Percentiles rank a stretch among this genome's conserved stretches.
Conservation (phyloP, 2,329 filamentous ascomycete genomes). For the Aureobasidium sp. region DNA sequence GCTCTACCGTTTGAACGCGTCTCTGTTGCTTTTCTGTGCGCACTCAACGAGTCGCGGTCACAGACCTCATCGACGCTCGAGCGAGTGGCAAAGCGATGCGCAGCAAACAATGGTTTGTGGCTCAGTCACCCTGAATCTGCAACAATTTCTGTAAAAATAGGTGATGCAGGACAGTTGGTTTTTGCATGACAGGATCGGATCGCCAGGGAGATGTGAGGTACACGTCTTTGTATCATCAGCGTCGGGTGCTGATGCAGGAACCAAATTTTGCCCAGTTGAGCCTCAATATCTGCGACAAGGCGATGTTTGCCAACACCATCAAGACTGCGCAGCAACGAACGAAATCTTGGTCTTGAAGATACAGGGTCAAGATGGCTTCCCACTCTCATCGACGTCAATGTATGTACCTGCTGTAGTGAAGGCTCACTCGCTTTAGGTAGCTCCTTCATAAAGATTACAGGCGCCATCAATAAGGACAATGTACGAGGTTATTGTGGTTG, state of each 20-base stretch:
- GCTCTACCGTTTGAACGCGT: background rate
- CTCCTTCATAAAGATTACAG: background rate
- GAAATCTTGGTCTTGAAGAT: background rate
- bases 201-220: background rate
- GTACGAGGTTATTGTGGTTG: background rate
- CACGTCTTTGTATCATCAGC: slow-evolving; percentile 6
- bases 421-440: background rate
- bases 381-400: background rate
- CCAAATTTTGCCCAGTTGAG: background rate
- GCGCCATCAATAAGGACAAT: background rate
- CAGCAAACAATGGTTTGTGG: background rate
- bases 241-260: background rate
- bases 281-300: background rate
- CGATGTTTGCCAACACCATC: background rate
- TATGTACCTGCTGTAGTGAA: background rate
- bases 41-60: background rate
- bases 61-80: background rate
- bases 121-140: background rate
- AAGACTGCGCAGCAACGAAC: background rate
- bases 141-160: background rate
- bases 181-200: background rate
- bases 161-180: background rate
- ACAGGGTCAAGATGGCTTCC: background rate
- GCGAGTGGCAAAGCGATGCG: background rate
- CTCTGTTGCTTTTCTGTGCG: background rate